Evolutionary conservation across 2,329 filamentous ascomycete species (phyloP), one percentile per base, ranked within the genome.

Genomic region (Diplodia scrobiculata): DNA sequence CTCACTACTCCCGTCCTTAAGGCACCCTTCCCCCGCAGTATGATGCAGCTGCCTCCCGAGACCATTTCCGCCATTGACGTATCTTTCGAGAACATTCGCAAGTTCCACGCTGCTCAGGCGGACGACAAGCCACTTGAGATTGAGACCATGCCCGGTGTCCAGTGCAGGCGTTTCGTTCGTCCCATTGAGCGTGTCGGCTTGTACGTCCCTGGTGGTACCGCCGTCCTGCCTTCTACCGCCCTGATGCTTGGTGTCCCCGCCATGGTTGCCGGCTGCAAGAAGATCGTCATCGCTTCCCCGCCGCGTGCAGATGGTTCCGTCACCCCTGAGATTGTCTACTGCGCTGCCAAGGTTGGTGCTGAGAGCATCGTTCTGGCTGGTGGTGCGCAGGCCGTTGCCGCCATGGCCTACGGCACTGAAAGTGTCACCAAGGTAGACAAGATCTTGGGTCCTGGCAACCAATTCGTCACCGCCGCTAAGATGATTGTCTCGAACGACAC

Each of bases 401-500:
- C 95, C 55, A 90, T 99, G 89, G 95, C 95, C 1, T 99, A 99
- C 79, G 95, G 95, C 55, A 99, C 95, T 0, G 90, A 97, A 79
- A 94, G 89, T 72, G 87, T 99, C 60, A 91, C 84, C 78, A 99
- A 99, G 82, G 95, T 99, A 7, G 95, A 99, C 84, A 99, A 99
- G 86, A 97, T 99, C 72, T 87, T 98, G 13, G 95, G 95, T 0
- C 95, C 95, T 2, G 95, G 95, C 41, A 99, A 99, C 80, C 95
- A 98, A 78, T 99, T 98, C 75, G 95, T 99, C 48, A 99, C 95
- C 0, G 95, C 95, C 0, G 95, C 91, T 63, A 99, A 99, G 86
- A 99, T 99, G 95, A 85, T 93, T 72, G 95, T 99, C 51, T 91
- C 90, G 79, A 99, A 99, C 78, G 95, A 99, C 76, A 98, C 95